Base-by-base conservation (phyloP, 805 yeast species). In the Myxozyma neotropica region DNA sequence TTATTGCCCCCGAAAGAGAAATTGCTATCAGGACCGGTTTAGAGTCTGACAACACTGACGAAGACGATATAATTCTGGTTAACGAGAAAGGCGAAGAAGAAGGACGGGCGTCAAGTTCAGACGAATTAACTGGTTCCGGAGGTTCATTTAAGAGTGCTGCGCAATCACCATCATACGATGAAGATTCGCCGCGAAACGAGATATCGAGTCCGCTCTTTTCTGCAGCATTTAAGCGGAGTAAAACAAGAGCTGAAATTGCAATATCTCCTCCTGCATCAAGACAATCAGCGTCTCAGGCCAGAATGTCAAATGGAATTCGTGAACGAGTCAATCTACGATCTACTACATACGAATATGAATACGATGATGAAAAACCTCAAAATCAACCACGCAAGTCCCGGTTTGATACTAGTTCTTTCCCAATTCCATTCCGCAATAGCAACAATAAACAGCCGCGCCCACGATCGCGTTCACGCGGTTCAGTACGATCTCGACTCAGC, bases 1-100 rank as follows among this genome's bases (percentile, higher is more conserved):
- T 60, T 4, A 49, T 60, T 29, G 47, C 55, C 7, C 56, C 58
- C 17, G 50, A 48, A 38, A 33, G 47, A 8, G 56, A 57, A 38
- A 53, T n/a, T 19, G 58, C 54, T 27, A 35, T 36, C 13, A 31
- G 49, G 8, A 40, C 53, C 2, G 53, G 46, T 1, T 17, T 39
- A 26, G 57, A 45, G 4, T 26, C 35, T 24, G 58, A 54, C 19
- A 29, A 19, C 19, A 39, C 27, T 29, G 55, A 44, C 29, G 55
- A 55, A 10, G 58, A 55, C 2, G 59, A 55, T 23, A 19, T 50
- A 8, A 53, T 55, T 12, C 31, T 55, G 2, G 54, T 55, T 19
- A 46, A 55, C 26, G 59, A 55, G 31, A 49, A 50, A 27, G 55
- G 59, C 27, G 53, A 53, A 17, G 56, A 55, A 24, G 55, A 44